These are phyloP conservation scores for Thermothelomyces thermophilus DNA, from an alignment of 2,329 filamentous ascomycete genomes.

Conservation along the genomic window DNA sequence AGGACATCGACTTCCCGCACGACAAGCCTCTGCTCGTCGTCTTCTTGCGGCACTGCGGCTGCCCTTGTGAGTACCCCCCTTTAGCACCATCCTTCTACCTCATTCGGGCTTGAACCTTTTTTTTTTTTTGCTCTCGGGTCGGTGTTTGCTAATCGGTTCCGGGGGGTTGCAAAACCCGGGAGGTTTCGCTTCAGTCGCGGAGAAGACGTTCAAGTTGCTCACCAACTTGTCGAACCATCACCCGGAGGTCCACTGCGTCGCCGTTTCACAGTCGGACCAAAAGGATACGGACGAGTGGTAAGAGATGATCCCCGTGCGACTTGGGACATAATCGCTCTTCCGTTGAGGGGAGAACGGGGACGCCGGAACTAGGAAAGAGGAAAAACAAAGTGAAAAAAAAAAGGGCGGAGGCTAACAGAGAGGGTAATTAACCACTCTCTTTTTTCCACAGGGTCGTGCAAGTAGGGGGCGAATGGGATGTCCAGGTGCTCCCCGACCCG, in stretches of 20 bases:
- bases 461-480: constrained; percentile 50
- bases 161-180: no score
- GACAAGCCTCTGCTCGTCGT: constrained; percentile 54
- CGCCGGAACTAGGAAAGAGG: no score
- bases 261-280: constrained; percentile 53
- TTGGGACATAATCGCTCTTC: no score
- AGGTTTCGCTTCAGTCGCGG: constrained; percentile 47
- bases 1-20: constrained; percentile 36
- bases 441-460: constrained; percentile 39
- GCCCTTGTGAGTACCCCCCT: constrained; percentile 62
- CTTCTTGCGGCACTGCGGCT: constrained; percentile 68
- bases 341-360: no score
- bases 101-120: no score
- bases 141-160: no score
- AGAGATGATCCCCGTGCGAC: no score
- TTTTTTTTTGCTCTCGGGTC: no score
- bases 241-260: constrained; percentile 49
- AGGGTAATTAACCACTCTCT: no score
- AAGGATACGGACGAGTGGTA: constrained; percentile 47
- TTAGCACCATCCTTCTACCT: no score
- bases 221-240: constrained; percentile 45
- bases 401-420: no score
- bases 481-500: constrained; percentile 54
- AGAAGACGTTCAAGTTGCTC: constrained; percentile 56
- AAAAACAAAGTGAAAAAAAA: not conserved